A percentile compares a stretch with the other conserved stretches of the same genome.
These are phyloP conservation scores for Hibiscus tridactylites DNA, from an alignment of 345 rosid genomes.

Conservation along the genomic window DNA sequence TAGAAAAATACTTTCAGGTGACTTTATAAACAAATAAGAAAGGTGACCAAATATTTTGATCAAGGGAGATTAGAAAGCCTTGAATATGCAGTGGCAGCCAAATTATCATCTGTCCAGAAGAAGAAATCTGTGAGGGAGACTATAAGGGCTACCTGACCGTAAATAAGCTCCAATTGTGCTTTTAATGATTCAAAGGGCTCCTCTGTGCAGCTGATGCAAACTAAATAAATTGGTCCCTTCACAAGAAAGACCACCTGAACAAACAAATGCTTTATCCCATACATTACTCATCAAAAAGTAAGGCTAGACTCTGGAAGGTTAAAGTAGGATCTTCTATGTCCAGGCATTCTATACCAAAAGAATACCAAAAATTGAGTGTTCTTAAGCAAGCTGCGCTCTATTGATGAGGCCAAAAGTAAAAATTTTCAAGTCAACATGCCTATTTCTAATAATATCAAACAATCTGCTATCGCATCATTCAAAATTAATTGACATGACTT, in stretches of 20 bases:
- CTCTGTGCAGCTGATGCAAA: conserved; percentile 95
- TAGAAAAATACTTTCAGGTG: conserved; percentile 2
- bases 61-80: not conserved
- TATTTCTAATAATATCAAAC: not conserved
- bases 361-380: not conserved
- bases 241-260: conserved; percentile 90
- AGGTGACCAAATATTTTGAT: not conserved
- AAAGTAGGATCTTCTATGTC: not conserved
- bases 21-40: not conserved
- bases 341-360: not conserved
- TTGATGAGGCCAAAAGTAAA: not conserved
- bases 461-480: not conserved
- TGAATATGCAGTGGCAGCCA: not conserved
- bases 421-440: not conserved
- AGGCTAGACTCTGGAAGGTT: not conserved
- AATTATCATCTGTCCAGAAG: not conserved
- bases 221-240: conserved; percentile 95
- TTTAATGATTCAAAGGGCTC: conserved; percentile 82
- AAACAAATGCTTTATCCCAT: conserved; percentile 2
- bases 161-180: conserved; percentile 88
- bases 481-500: not conserved
- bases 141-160: conserved; percentile 72
- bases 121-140: conserved; percentile 1
- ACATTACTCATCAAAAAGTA: conserved; percentile 5
- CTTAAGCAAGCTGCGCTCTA: not conserved